Evolutionary conservation across 1,284 basidiomycete genomes (phyloP), one percentile per base, ranked within the genome.

Genomic region (Fomitopsis pinicola): DNA sequence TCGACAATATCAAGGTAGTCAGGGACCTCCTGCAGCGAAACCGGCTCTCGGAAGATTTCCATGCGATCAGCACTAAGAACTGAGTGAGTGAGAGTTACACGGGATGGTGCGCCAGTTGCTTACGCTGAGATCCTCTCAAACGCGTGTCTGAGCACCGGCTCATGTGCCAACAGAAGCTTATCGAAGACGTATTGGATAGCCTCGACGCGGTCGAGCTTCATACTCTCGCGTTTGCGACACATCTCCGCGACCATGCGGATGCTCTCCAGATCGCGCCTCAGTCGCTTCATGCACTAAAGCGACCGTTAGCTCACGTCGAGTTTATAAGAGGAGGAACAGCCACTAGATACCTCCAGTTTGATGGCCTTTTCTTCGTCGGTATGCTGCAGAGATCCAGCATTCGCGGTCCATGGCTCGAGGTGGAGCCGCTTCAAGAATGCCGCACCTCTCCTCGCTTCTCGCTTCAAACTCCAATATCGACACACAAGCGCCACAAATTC

Each of bases 391-490:
- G 80, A 80, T 1, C 83, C 82, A 19, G 85, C 84, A 28, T 83
- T 86, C 1, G 94, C 92, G 0, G 97, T 97, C 97, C 97, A 99
- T 0, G 97, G 97, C 78, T 99, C 97, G 36, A 99, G 80, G 76
- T 99, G 96, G 58, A 99, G 75, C 55, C 97, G 77, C 75, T 98
- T 99, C 67, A 99, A 77, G 57, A 99, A 75, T 2, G 97, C 96
- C 2, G 97, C 97, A 2, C 97, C 97, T 46, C 97, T 79, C 62
- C 97, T 84, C 0, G 87, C 92, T 73, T 99, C 96, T 5, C 97
- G 80, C 76, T 99, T 98, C 73, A 99, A 74, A 71, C 96, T 98
- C 97, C 97, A 99, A 72, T 98, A 99, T 67, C 88, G 85, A 67
- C 93, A 96, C 40, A 97, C 80, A 69, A 89, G 77, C 56, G 88